A percentile compares a stretch with the other conserved stretches of the same genome.
Evolutionary conservation across 202 grass and related monocot species (phyloP).

Genomic region (Zizania palustris): DNA sequence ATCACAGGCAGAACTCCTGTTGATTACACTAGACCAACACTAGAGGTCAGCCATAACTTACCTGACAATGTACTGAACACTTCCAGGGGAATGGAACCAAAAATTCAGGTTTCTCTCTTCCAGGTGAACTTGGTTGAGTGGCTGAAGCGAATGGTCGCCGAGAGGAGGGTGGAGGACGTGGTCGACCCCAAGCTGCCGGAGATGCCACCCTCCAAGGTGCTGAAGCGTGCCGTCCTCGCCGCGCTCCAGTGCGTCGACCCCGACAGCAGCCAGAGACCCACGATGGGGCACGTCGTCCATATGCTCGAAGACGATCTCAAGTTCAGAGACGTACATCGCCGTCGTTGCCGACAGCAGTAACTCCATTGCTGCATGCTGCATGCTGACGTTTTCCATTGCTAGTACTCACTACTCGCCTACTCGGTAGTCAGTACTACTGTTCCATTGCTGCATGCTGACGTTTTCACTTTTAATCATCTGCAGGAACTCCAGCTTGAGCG

Average conservation of each 20-base stretch:
- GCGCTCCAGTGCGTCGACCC: slow-evolving; percentile 86
- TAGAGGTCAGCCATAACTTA: slow-evolving; percentile 50
- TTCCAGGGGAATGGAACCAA: not conserved
- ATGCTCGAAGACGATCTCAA: slow-evolving; percentile 80
- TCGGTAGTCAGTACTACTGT: not conserved
- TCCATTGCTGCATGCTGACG: not conserved
- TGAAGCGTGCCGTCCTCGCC: slow-evolving; percentile 74
- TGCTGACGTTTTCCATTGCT: too few relatives aligned
- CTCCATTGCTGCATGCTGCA: too few relatives aligned
- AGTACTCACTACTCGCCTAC: too few relatives aligned
- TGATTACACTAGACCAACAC: slow-evolving; percentile 72
- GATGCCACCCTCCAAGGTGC: slow-evolving; percentile 60
- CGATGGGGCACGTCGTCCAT: slow-evolving; percentile 78
- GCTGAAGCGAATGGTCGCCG: slow-evolving; percentile 82
- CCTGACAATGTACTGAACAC: not conserved
- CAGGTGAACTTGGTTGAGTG: slow-evolving; percentile 89
- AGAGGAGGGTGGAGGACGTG: slow-evolving; percentile 73
- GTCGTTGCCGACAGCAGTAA: not conserved
- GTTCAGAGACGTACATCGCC: slow-evolving; percentile 55
- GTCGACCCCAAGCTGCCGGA: slow-evolving; percentile 73
- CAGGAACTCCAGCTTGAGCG: slow-evolving; percentile 53
- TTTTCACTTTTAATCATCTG: not conserved
- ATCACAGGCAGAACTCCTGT: slow-evolving; percentile 77
- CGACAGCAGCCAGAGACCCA: slow-evolving; percentile 63
- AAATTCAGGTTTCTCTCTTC: not conserved